A percentile compares a stretch with the other conserved stretches of the same genome.
Conservation (phyloP, 106 monocot species). For the Narthecium ossifragum region DNA sequence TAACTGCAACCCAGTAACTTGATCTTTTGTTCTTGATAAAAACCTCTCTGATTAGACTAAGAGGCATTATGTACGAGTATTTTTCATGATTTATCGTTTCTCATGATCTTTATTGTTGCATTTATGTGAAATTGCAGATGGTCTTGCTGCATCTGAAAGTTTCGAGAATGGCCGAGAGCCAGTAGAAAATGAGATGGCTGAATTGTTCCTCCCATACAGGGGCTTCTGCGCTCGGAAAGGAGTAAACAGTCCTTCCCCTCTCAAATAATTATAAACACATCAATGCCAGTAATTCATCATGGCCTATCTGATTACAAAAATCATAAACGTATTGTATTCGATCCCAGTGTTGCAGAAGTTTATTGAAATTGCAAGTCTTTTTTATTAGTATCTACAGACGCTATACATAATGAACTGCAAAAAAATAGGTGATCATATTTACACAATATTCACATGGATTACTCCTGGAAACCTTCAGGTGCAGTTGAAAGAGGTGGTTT, state of each 20-base stretch:
- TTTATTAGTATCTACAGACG: no score
- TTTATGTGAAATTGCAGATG: not conserved
- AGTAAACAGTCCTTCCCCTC: no score
- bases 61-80: not conserved
- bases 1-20: no score
- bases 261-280: no score
- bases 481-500: conserved; percentile 28
- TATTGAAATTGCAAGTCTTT: not conserved
- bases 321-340: no score
- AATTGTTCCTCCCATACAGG: conserved; percentile 6
- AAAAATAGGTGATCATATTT: no score
- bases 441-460: no score
- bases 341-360: no score
- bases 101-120: not conserved
- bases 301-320: no score
- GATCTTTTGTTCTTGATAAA: no score
- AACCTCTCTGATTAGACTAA: not conserved
- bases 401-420: no score
- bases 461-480: conserved; percentile 12
- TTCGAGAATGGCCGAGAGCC: conserved; percentile 1
- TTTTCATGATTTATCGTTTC: not conserved
- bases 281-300: no score
- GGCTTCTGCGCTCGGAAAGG: conserved; percentile 10
- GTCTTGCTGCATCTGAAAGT: not conserved
- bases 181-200: not conserved